Evolutionary conservation across 805 yeast genomes (phyloP).

Genomic region (Maudiozyma turicensis): DNA sequence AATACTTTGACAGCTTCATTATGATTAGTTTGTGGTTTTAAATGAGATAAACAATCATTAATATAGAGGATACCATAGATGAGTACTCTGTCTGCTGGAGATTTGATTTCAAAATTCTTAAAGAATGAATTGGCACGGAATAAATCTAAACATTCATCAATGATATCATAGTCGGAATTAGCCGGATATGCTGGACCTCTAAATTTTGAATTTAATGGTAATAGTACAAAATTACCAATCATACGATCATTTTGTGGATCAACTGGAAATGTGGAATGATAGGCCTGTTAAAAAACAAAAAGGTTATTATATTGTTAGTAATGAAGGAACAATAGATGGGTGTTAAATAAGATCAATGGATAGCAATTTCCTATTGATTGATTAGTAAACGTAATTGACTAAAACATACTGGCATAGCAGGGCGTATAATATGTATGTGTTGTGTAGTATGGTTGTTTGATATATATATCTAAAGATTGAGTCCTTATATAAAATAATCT

Average conservation of each 20-base stretch:
- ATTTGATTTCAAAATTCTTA: conserved; percentile 93
- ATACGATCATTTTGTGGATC: conserved; percentile 51
- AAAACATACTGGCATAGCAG: no score
- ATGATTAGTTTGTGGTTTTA: conserved; percentile 40
- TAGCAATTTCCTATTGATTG: no score
- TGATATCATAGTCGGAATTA: conserved; percentile 71
- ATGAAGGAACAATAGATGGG: background rate
- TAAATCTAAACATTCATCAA: conserved; percentile 83
- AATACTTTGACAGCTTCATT: conserved; percentile 58
- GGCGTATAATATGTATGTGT: no score
- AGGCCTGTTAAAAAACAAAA: conserved; percentile 37
- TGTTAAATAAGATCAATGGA: no score
- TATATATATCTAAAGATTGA: no score
- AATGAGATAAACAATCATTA: conserved; percentile 69
- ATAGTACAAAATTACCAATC: conserved; percentile 71
- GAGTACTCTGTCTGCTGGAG: conserved; percentile 84
- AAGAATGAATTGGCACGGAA: conserved; percentile 95
- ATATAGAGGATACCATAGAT: conserved; percentile 89
- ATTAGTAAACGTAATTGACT: no score
- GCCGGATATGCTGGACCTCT: conserved; percentile 89
- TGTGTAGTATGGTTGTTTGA: no score
- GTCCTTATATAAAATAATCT: no score
- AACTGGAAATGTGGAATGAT: conserved; percentile 67
- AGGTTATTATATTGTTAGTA: background rate
- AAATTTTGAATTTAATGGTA: conserved; percentile 74